Conservation (phyloP, 371 early-diverging fungal species). For the Syncephalastrum racemosum region DNA sequence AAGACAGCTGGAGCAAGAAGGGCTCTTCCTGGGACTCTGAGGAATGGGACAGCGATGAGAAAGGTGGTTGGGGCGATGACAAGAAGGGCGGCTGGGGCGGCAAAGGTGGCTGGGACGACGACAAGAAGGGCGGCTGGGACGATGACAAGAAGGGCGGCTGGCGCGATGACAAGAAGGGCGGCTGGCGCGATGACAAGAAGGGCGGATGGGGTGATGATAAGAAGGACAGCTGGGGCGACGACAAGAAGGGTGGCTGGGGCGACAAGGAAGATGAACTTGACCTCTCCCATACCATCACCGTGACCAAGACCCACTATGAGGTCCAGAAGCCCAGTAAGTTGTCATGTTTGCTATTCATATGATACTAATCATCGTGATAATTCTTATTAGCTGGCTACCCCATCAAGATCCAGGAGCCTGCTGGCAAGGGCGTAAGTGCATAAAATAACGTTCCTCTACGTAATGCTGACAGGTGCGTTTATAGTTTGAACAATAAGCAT, state of each 20-base stretch:
- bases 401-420: no score
- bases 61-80: constrained; percentile 4
- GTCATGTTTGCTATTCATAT: no score
- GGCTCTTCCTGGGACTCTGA: constrained; percentile 4
- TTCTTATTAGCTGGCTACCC: no score
- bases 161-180: constrained; percentile 9
- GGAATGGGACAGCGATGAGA: constrained; percentile 5
- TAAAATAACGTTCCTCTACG: no score
- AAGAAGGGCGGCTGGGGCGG: not conserved
- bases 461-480: no score
- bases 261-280: constrained; percentile 14
- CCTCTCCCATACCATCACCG: constrained; percentile 30
- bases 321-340: constrained; percentile 16
- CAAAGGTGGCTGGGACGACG: constrained; percentile 5
- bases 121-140: constrained; percentile 10
- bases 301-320: constrained; percentile 33
- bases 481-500: no score
- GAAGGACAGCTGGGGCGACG: constrained; percentile 2
- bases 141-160: not conserved
- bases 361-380: no score
- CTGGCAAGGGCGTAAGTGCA: no score
- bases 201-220: constrained; percentile 6
- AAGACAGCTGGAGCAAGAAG: constrained; percentile 1
- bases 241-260: not conserved
- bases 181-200: constrained; percentile 3